These are phyloP conservation scores for Geopyxis carbonaria DNA, from an alignment of 495 filamentous ascomycete species.

Conservation along the genomic window DNA sequence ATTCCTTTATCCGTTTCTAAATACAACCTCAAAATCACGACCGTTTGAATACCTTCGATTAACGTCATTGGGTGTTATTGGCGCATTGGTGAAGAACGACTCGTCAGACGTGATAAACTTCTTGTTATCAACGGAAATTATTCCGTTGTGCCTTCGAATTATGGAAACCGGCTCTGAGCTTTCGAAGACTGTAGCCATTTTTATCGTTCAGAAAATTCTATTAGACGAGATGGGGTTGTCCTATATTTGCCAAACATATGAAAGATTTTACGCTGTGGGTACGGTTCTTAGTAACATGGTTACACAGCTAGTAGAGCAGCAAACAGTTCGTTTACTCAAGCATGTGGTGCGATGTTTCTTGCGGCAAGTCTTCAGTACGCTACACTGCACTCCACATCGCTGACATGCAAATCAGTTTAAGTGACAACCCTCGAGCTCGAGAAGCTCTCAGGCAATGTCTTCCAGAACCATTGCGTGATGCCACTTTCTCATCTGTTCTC, in stretches of 20 bases:
- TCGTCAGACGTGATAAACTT: conserved; percentile 98
- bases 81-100: conserved; percentile 96
- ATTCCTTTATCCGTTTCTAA: conserved; percentile 95
- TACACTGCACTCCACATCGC: neutral
- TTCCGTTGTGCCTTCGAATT: conserved; percentile 90
- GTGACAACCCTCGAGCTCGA: conserved; percentile 88
- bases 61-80: conserved; percentile 95
- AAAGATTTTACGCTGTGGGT: conserved; percentile 97
- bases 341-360: conserved; percentile 97
- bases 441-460: conserved; percentile 94
- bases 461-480: conserved; percentile 87
- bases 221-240: conserved; percentile 93
- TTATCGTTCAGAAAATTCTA: conserved; percentile 99
- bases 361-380: conserved; percentile 41
- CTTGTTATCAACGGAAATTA: conserved; percentile 95
- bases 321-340: conserved; percentile 89
- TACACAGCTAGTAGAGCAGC: conserved; percentile 86
- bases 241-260: conserved; percentile 98
- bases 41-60: conserved; percentile 97
- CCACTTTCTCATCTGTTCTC: conserved; percentile 89
- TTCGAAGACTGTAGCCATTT: conserved; percentile 97
- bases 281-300: conserved; percentile 99
- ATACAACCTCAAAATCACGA: conserved; percentile 94
- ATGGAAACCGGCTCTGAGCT: conserved; percentile 99
- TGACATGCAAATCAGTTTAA: conserved; percentile 41